A percentile compares a stretch with the other conserved stretches of the same genome.
Conservation (phyloP, 768 basidiomycete species). For the Lactifluus volemus region DNA sequence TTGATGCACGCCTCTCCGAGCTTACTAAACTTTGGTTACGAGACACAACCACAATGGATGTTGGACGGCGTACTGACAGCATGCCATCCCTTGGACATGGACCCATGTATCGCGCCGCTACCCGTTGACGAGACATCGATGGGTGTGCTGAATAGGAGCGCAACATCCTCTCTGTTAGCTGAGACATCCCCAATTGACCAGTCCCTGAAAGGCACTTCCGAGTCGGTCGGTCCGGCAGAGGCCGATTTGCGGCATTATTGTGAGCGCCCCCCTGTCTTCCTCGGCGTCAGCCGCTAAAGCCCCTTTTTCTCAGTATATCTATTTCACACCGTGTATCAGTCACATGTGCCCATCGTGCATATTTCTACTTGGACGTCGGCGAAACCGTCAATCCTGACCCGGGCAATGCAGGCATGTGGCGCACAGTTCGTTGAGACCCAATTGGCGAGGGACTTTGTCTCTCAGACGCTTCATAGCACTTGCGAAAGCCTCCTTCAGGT, state of each 20-base stretch:
- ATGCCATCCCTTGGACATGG: slow-evolving; percentile 13
- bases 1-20: slow-evolving; percentile 2
- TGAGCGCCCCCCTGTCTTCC: slow-evolving; percentile 23
- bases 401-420: slow-evolving; percentile 46
- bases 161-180: slow-evolving; percentile 3
- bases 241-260: slow-evolving; percentile 39
- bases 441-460: slow-evolving; percentile 37
- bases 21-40: slow-evolving; percentile 13
- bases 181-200: slow-evolving; percentile 7
- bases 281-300: slow-evolving; percentile 2
- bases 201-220: neutral
- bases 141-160: neutral
- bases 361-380: slow-evolving; percentile 37
- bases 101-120: slow-evolving; percentile 5
- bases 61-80: slow-evolving; percentile 5
- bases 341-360: slow-evolving; percentile 46
- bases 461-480: slow-evolving; percentile 32
- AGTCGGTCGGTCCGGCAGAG: slow-evolving; percentile 9
- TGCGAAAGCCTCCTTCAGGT: slow-evolving; percentile 41
- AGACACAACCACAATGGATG: slow-evolving; percentile 10
- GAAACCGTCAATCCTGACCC: slow-evolving; percentile 39
- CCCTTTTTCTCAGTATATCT: slow-evolving; percentile 31
- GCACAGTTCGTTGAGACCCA: slow-evolving; percentile 42
- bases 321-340: slow-evolving; percentile 41
- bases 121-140: slow-evolving; percentile 4